These are phyloP conservation scores for Hanseniaspora vineae DNA, from an alignment of 805 yeast genomes.

Conservation along the genomic window DNA sequence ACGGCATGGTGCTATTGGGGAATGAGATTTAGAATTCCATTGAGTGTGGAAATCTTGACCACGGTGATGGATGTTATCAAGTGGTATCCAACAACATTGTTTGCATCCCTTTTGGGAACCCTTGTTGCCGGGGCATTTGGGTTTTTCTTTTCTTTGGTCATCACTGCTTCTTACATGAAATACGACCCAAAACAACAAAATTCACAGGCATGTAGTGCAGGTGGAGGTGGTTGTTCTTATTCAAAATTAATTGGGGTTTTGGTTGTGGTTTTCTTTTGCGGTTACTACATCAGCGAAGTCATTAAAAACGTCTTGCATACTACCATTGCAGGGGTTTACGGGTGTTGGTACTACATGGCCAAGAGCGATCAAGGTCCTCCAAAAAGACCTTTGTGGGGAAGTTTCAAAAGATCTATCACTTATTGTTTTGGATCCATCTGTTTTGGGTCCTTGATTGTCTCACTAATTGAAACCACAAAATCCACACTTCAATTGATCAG, in stretches of 20 bases:
- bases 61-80: constrained; percentile 70
- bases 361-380: constrained; percentile 71
- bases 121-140: constrained; percentile 49
- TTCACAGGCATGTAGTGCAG: constrained; percentile 33
- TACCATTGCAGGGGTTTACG: constrained; percentile 72
- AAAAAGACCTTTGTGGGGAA: constrained; percentile 63
- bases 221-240: constrained; percentile 44
- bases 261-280: constrained; percentile 68
- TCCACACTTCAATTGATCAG: constrained; percentile 30
- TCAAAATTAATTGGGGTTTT: constrained; percentile 55
- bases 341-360: constrained; percentile 82
- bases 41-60: constrained; percentile 55
- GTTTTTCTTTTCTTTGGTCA: constrained; percentile 48
- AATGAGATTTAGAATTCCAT: constrained; percentile 58
- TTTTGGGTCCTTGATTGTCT: constrained; percentile 67
- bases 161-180: constrained; percentile 69
- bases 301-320: constrained; percentile 70
- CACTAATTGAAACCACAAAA: constrained; percentile 54
- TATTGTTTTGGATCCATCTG: constrained; percentile 85
- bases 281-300: constrained; percentile 74
- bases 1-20: constrained; percentile 64
- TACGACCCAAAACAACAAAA: constrained; percentile 45
- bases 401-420: constrained; percentile 68
- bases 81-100: constrained; percentile 53
- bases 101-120: constrained; percentile 49